Percentiles rank a stretch among this genome's conserved stretches.
Conservation (phyloP, 257 asterid species). For the Ophiorrhiza pumila region DNA sequence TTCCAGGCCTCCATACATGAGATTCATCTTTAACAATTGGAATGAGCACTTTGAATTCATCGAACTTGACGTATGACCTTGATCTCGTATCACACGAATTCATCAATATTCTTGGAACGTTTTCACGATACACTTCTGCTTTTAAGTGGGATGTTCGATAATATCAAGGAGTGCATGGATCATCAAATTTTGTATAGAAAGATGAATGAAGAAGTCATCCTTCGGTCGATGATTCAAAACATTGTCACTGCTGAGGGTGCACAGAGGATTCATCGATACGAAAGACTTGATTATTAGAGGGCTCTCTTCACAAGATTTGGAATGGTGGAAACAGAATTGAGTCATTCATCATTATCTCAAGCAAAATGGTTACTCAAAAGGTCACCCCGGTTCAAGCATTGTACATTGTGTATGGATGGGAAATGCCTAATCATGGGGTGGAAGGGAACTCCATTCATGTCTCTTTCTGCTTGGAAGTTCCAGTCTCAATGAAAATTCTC, state of each 20-base stretch:
- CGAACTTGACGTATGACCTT: no score
- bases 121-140: slow-evolving; percentile 44
- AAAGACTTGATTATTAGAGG: slow-evolving; percentile 31
- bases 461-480: slow-evolving; percentile 54
- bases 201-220: slow-evolving; percentile 28
- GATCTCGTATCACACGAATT: no score
- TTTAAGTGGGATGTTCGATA: slow-evolving; percentile 38
- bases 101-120: slow-evolving; percentile 36
- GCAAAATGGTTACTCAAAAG: slow-evolving; percentile 25
- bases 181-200: slow-evolving; percentile 20
- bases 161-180: slow-evolving; percentile 35
- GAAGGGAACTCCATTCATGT: slow-evolving; percentile 45
- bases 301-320: slow-evolving; percentile 20
- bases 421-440: slow-evolving; percentile 43
- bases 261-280: slow-evolving; percentile 26
- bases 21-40: no score
- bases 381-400: slow-evolving; percentile 23
- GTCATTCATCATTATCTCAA: slow-evolving; percentile 30
- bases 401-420: slow-evolving; percentile 33
- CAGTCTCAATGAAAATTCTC: no score
- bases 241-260: slow-evolving; percentile 38
- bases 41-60: no score
- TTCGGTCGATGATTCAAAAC: slow-evolving; percentile 29
- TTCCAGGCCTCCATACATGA: no score
- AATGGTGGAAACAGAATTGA: slow-evolving; percentile 32